A percentile compares a stretch with the other conserved stretches of the same genome.
These are phyloP conservation scores for Tephrocybe sp. DNA, from an alignment of 768 basidiomycete genomes.

Conservation along the genomic window DNA sequence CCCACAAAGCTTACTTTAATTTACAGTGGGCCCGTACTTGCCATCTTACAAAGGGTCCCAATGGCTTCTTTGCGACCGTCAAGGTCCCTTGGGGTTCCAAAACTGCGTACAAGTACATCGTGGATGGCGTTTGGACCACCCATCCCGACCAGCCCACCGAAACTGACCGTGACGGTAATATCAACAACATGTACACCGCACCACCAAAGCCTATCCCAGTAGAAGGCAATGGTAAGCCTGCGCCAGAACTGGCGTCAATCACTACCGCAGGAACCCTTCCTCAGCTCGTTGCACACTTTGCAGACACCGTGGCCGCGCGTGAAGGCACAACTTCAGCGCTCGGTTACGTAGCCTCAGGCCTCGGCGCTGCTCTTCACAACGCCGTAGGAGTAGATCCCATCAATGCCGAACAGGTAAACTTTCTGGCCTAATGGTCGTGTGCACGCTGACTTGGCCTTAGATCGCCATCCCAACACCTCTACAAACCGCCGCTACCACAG, in stretches of 20 bases:
- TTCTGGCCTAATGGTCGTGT: constrained; percentile 2
- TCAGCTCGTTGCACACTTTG: constrained; percentile 35
- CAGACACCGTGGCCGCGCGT: constrained; percentile 33
- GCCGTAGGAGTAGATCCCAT: constrained; percentile 35
- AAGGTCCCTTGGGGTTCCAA: constrained; percentile 61
- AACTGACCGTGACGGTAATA: constrained; percentile 57
- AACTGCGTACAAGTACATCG: constrained; percentile 75
- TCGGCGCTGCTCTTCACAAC: constrained; percentile 33
- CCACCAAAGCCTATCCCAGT: constrained; percentile 29
- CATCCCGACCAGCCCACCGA: constrained; percentile 57
- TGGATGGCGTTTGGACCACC: constrained; percentile 67
- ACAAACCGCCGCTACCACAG: constrained; percentile 18
- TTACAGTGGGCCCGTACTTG: constrained; percentile 61
- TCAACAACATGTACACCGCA: constrained; percentile 64
- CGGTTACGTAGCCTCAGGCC: constrained; percentile 37
- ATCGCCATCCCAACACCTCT: constrained; percentile 31
- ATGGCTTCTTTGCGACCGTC: constrained; percentile 54
- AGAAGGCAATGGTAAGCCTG: constrained; percentile 16
- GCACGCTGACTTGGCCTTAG: constrained; percentile 13
- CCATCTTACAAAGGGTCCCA: constrained; percentile 47
- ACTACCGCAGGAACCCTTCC: constrained; percentile 19
- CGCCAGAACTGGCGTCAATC: constrained; percentile 6
- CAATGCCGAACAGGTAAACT: constrained; percentile 15
- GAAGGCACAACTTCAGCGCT: constrained; percentile 37
- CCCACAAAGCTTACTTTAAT: constrained; percentile 13